Base-by-base conservation (phyloP, 352 stramenopile species). In the Globisporangium iwayamae region DNA sequence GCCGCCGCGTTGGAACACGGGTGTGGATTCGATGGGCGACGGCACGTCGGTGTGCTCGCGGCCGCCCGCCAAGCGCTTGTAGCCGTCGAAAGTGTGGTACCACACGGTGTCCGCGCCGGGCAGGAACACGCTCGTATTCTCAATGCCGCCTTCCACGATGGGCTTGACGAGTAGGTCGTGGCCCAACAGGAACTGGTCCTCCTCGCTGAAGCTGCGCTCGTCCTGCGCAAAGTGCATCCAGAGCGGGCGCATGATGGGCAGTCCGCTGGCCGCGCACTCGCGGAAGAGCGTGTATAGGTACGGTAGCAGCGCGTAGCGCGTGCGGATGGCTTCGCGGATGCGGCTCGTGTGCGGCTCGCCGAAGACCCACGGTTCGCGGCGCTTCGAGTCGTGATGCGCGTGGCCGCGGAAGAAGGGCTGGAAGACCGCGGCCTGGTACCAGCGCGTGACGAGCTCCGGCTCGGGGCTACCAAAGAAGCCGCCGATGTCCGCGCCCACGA, bases 371-470 rank as follows among this genome's bases (percentile, higher is more conserved):
- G 97, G 97, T 78, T 99, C 98, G 59, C 97, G 79, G 55, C 98
- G 78, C 74, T 98, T 97, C n/a, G 96, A 97, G 81, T 99, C 97
- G 73, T 99, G 97, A 76, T 99, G 98, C 32, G 97, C 98, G 79
- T 99, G 98, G 52, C 89, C 96, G 13, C 98, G 85, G 79, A 99
- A 99, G 83, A 99, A 99, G 7, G 98, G 98, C 71, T 98, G 94
- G 72, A 98, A 99, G 1, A 90, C 85, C 43, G 92, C 97, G 6
- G 95, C 92, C 74, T 99, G 85, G 76, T 98, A 98, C 94, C 96
- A 99, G 43, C 96, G 82, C 45, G 91, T 98, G 72, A 99, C 93
- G 38, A 99, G 81, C 74, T 99, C 97, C 18, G 92, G 79, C 71
- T 98, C 93, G 9, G 97, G 93, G 70, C 98, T 93, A 9, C 96